Conservation (phyloP, 768 basidiomycete species). For the Omphalotus guepiniiformis region DNA sequence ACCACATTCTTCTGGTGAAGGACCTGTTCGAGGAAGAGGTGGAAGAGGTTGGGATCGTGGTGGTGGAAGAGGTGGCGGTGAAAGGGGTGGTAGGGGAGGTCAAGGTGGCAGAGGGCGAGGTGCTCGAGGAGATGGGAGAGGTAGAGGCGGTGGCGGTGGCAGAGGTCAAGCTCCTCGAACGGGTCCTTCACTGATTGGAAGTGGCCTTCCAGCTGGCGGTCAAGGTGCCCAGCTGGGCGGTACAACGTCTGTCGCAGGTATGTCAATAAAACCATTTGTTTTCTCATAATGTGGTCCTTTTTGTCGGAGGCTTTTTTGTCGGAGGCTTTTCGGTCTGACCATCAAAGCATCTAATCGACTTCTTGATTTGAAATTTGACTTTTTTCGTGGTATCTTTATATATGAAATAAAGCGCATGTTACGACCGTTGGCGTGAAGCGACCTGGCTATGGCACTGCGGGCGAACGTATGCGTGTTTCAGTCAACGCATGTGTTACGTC, state of each 20-base stretch:
- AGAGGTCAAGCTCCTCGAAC: not conserved
- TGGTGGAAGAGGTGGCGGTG: too few relatives aligned
- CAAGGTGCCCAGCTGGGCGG: conserved; percentile 6
- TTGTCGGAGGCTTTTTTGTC: not conserved
- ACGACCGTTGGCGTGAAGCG: conserved; percentile 61
- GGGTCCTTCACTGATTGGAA: not conserved
- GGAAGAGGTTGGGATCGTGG: too few relatives aligned
- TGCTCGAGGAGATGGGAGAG: not conserved
- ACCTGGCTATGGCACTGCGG: conserved; percentile 48
- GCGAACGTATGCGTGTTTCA: conserved; percentile 30
- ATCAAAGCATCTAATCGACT: too few relatives aligned
- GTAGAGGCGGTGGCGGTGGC: not conserved
- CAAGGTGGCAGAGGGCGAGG: not conserved
- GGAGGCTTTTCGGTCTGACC: too few relatives aligned
- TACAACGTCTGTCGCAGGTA: too few relatives aligned
- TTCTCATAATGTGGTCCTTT: conserved; percentile 1
- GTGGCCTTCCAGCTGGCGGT: conserved; percentile 4
- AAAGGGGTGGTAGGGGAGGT: too few relatives aligned
- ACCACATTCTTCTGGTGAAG: not conserved
- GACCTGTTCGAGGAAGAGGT: conserved; percentile 3
- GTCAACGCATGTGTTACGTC: conserved; percentile 52
- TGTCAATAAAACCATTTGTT: too few relatives aligned
- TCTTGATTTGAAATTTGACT: not conserved
- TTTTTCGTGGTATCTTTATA: not conserved
- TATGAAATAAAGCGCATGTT: conserved; percentile 22